Conservation (phyloP, 2,329 filamentous ascomycete species). For the Orbilia oligospora region DNA sequence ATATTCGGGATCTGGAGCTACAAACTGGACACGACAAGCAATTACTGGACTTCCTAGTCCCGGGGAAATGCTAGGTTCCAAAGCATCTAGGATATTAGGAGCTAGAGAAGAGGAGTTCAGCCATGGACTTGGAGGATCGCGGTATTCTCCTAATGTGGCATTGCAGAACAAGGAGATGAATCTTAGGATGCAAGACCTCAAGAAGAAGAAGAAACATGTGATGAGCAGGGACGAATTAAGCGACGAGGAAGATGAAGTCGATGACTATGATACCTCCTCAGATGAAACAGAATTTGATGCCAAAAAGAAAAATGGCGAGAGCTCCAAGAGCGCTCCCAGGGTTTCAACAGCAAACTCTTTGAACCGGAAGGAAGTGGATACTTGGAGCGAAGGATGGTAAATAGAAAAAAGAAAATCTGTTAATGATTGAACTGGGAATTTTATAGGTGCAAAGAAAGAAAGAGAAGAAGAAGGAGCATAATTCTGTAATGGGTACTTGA, state of each 20-base stretch:
- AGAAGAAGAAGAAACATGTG: conserved; percentile 41
- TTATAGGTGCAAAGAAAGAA: not conserved
- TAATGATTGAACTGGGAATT: not conserved
- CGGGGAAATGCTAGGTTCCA: conserved; percentile 39
- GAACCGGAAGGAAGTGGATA: conserved; percentile 54
- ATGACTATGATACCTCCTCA: conserved; percentile 46
- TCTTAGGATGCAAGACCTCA: conserved; percentile 48
- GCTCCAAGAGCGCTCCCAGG: conserved; percentile 39
- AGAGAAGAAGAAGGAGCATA: not conserved
- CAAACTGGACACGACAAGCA: conserved; percentile 41
- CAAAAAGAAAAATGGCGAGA: conserved; percentile 46
- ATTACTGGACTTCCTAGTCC: conserved; percentile 49
- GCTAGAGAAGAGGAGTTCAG: conserved; percentile 51
- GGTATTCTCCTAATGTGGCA: conserved; percentile 52
- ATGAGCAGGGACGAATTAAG: conserved; percentile 55
- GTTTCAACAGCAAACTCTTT: conserved; percentile 38
- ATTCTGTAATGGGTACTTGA: conserved; percentile 29
- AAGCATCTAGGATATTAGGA: conserved; percentile 48
- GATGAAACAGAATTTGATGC: conserved; percentile 35
- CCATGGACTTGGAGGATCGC: conserved; percentile 48
- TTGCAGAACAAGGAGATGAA: conserved; percentile 50
- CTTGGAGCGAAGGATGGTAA: conserved; percentile 58
- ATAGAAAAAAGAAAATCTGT: not conserved
- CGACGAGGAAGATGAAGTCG: conserved; percentile 37
- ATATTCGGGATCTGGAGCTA: conserved; percentile 4